These are phyloP conservation scores for Plasmodium cynomolgi DNA, from an alignment of 169 alveolate species.

Conservation along the genomic window DNA sequence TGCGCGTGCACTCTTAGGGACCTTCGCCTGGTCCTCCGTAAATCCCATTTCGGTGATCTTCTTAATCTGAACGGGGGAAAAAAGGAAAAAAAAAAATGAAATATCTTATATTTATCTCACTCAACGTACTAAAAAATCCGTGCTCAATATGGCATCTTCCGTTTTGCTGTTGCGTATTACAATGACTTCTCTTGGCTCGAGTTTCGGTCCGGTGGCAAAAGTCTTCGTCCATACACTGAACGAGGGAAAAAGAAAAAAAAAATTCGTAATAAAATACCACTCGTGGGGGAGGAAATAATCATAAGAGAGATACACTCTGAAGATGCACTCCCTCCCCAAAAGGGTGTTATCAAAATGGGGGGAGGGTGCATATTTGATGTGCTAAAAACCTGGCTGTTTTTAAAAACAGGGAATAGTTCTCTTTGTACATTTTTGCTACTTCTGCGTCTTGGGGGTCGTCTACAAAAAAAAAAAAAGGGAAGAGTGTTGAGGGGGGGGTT, in stretches of 20 bases:
- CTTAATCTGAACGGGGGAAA: slow-evolving; percentile 66
- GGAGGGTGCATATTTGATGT: background rate
- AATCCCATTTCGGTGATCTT: slow-evolving; percentile 85
- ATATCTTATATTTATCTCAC: background rate
- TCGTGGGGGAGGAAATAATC: background rate
- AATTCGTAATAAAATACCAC: background rate
- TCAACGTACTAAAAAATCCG: background rate
- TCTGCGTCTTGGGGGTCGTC: slow-evolving; percentile 93
- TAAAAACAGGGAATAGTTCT: slow-evolving; percentile 80
- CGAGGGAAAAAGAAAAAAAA: background rate
- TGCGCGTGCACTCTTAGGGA: slow-evolving; percentile 1
- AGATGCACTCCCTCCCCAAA: background rate
- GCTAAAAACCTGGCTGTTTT: slow-evolving; percentile 85
- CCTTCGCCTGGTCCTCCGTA: slow-evolving; percentile 83
- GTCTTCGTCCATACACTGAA: slow-evolving; percentile 86
- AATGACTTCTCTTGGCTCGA: slow-evolving; percentile 63
- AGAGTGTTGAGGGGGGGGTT: background rate
- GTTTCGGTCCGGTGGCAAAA: slow-evolving; percentile 78
- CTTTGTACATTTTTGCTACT: slow-evolving; percentile 90
- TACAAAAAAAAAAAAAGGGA: background rate
- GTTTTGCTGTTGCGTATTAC: slow-evolving; percentile 50
- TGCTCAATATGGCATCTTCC: slow-evolving; percentile 74
- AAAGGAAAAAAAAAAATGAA: background rate
- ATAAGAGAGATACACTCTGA: background rate
- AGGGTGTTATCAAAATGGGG: background rate